These are phyloP conservation scores for Macroventuria anomochaeta DNA, from an alignment of 2,329 filamentous ascomycete species.

Conservation along the genomic window DNA sequence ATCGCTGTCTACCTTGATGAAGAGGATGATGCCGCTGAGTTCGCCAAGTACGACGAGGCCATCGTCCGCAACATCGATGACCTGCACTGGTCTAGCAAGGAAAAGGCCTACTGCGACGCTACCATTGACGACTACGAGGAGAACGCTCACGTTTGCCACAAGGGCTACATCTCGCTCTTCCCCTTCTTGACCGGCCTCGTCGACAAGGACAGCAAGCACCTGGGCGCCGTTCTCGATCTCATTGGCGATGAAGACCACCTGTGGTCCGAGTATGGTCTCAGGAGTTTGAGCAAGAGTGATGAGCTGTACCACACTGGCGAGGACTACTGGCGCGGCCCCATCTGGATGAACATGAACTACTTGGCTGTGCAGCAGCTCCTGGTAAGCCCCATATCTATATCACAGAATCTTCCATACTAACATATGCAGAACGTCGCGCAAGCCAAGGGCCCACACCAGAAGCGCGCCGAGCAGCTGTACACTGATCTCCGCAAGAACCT, in stretches of 20 bases:
- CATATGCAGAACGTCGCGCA: constrained; percentile 66
- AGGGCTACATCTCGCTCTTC: constrained; percentile 92
- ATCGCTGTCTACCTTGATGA: constrained; percentile 79
- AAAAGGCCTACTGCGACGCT: constrained; percentile 88
- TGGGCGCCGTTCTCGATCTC: constrained; percentile 77
- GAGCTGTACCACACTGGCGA: constrained; percentile 86
- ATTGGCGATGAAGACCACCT: constrained; percentile 82
- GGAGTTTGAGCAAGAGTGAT: constrained; percentile 84
- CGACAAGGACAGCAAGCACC: constrained; percentile 72
- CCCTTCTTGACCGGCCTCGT: constrained; percentile 88
- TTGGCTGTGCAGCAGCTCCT: constrained; percentile 77
- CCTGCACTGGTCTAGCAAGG: constrained; percentile 85
- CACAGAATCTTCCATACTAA: constrained; percentile 10
- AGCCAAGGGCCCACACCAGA: constrained; percentile 68
- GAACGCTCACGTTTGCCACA: constrained; percentile 87
- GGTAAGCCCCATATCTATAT: constrained; percentile 53
- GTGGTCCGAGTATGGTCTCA: constrained; percentile 88
- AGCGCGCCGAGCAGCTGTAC: constrained; percentile 76
- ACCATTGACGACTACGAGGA: constrained; percentile 97
- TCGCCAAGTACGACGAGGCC: constrained; percentile 73
- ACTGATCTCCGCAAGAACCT: constrained; percentile 79
- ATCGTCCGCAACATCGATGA: constrained; percentile 88
- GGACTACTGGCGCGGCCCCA: constrained; percentile 95
- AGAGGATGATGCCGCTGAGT: constrained; percentile 75
- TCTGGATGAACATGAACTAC: constrained; percentile 99